Evolutionary conservation across 257 asterid species (phyloP), one percentile per base, ranked within the genome.

Genomic region (Leptodermis oblonga): DNA sequence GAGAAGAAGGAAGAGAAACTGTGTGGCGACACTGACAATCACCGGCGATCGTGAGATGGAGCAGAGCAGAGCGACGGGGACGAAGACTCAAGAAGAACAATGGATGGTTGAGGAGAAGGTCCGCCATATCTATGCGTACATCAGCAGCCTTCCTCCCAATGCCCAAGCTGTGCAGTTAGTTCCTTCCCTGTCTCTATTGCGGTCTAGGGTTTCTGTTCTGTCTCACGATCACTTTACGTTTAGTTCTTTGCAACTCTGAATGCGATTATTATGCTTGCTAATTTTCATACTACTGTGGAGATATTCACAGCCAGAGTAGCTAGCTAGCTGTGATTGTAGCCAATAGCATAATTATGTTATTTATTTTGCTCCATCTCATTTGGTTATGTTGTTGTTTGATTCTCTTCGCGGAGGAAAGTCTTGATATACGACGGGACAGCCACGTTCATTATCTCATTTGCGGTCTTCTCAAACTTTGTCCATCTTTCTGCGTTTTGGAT

Each of bases 401-500:
- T 46, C 52, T 46, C 8, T 46, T 51, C 5, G 8, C 28, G 28
- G 58, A 51, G 2, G 20, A 20, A 18, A 92, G 98, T 77, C 81
- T 90, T 62, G 99, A 90, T 83, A 60, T 93, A 82, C 92, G 84
- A 59, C 94, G 96, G 5, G 96, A 90, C 48, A 80, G 76, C 39
- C 99, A 93, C 80, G 36, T 85, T 22, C 88, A 85, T 77, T 93
- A 82, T 82, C 97, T 93, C 68, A 82, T 81, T 18, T 0, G 4
- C 3, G 43, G 43, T 59, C 65, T 59, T 20, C 37, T 59, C 25
- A 15, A 59, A 30, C 65, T 59, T 22, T 42, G 65, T 17, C 43
- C 43, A 17, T 4, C 43, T 59, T 59, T 59, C 37, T 8, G 4
- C 65, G 20, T 17, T 59, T 59, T 59, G 83, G 99, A 91, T 82